Evolutionary conservation across 2,329 filamentous ascomycete species (phyloP).

Genomic region (Fusarium sp.): DNA sequence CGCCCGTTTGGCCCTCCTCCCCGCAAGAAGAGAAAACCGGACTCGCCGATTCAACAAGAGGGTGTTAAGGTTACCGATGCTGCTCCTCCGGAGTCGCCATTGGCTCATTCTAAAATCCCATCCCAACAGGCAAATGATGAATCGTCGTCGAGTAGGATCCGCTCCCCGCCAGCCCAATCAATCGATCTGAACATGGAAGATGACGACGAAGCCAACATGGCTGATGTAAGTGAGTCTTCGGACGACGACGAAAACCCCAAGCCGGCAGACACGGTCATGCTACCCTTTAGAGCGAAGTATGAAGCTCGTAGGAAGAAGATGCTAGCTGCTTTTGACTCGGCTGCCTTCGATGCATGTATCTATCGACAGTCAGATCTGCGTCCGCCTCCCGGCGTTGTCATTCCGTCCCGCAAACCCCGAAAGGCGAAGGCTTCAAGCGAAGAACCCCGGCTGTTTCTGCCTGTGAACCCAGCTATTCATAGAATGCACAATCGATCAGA

Average conservation of each 20-base stretch:
- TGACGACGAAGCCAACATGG: conserved; percentile 22
- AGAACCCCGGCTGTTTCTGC: conserved; percentile 54
- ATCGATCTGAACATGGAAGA: conserved; percentile 1
- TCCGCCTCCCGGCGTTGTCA: conserved; percentile 40
- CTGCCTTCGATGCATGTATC: conserved; percentile 54
- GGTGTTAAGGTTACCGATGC: conserved; percentile 1
- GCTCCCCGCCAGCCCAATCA: neutral
- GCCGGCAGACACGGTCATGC: neutral
- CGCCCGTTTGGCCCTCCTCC: neutral
- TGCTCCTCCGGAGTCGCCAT: conserved; percentile 4
- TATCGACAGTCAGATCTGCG: conserved; percentile 50
- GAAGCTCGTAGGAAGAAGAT: conserved; percentile 20
- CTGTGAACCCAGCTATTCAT: conserved; percentile 65
- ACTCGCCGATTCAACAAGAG: conserved; percentile 3
- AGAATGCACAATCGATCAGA: conserved; percentile 57
- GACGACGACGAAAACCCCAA: conserved; percentile 5
- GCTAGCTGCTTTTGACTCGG: conserved; percentile 37
- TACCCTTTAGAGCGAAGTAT: conserved; percentile 7
- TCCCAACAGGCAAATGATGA: conserved; percentile 6
- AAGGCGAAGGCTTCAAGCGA: conserved; percentile 21
- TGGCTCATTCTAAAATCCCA: conserved; percentile 3
- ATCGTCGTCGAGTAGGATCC: neutral
- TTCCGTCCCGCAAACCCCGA: conserved; percentile 7
- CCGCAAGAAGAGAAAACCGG: neutral
- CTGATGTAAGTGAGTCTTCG: conserved; percentile 15